phyloP scores from a whole-genome alignment of 495 filamentous ascomycete genomes.

The Penicillium fimorum region DNA sequence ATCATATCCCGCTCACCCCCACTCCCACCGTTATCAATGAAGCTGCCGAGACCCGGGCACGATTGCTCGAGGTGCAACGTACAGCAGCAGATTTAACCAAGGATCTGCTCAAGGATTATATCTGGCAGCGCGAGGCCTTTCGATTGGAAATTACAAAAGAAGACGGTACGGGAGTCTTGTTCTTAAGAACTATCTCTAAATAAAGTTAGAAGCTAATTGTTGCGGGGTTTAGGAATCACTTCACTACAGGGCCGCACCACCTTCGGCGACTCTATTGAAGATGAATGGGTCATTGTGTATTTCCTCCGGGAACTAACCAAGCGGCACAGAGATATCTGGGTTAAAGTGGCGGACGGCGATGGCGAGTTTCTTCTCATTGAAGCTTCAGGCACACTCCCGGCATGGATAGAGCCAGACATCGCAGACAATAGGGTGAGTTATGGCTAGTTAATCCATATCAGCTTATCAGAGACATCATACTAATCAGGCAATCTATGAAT shows the following conservation, averaged over 20 bases:
- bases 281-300: conserved; percentile 96
- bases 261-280: conserved; percentile 90
- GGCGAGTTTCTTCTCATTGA: conserved; percentile 95
- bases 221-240: conserved; percentile 33
- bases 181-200: not conserved
- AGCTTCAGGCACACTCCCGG: conserved; percentile 82
- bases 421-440: conserved; percentile 70
- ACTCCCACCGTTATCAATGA: conserved; percentile 47
- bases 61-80: conserved; percentile 69
- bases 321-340: conserved; percentile 73
- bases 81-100: conserved; percentile 61
- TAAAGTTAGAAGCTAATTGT: conserved; percentile 5
- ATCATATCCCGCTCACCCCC: conserved; percentile 54
- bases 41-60: conserved; percentile 51
- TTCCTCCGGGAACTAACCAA: conserved; percentile 79
- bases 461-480: not conserved
- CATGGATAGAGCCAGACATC: conserved; percentile 90
- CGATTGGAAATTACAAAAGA: conserved; percentile 58
- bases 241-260: conserved; percentile 70
- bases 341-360: conserved; percentile 79
- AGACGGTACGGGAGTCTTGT: conserved; percentile 45
- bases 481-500: not conserved
- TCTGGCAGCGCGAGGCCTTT: conserved; percentile 90
- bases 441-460: not conserved
- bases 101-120: conserved; percentile 72